Evolutionary conservation across 768 basidiomycete species (phyloP), one percentile per base, ranked within the genome.

Genomic region (Mycena leptocephala): DNA sequence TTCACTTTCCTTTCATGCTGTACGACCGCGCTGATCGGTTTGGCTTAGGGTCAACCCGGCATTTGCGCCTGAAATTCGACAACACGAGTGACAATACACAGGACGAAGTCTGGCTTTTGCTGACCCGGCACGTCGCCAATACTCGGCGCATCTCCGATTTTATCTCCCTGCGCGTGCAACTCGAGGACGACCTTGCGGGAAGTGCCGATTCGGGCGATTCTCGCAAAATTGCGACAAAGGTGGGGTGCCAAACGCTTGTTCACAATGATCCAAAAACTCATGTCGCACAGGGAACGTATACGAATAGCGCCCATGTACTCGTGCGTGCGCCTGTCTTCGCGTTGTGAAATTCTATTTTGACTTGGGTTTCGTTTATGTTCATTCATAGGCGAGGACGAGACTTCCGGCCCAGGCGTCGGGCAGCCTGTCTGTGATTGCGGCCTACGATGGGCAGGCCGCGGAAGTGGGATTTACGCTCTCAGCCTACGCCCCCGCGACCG

Each of bases 21-120:
- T 41, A 41, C 55, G 30, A 26, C 16, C n/a, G 53, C 3, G 46
- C 55, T 11, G 53, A 66, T 30, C 35, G 30, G 30, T 6, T 72
- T 46, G 6, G 56, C 46, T n/a, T n/a, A 90, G 88, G 84, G 33
- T 86, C 85, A 22, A 82, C 82, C 67, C 88, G 85, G 69, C 82
- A 87, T 77, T 82, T 90, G 20, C 87, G 81, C 70, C 83, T 87
- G 77, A 86, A 86, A 33, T 88, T 91, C 59, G 75, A 78, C 56
- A 83, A 76, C 20, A 80, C 79, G 37, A 78, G 62, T 46, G 24
- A 78, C 32, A 72, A 65, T 8, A 66, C 74, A 24, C 84, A 87
- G 41, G 80, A 87, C 33, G 93, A 95, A 55, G 87, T 98, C 8
- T 98, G 95, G 95, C 79, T 97, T 10, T 89, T 97, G 2, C 88